Evolutionary conservation across 352 stramenopile species (phyloP).

Genomic region (Pythium chondricola): DNA sequence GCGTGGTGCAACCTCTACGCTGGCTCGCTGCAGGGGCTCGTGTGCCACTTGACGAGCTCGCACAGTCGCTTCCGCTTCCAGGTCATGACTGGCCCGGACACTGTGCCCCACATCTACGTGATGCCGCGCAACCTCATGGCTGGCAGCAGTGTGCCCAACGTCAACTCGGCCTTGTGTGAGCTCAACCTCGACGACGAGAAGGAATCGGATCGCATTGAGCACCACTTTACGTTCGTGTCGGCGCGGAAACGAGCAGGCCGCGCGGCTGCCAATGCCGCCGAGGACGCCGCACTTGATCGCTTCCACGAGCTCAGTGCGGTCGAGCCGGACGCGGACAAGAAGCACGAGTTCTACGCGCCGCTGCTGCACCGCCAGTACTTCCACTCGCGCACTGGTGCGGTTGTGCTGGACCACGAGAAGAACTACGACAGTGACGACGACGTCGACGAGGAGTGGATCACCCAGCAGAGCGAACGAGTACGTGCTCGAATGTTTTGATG

Average conservation of each 20-base stretch:
- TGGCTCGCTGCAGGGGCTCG: conserved; percentile 59
- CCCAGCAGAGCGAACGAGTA: conserved; percentile 78
- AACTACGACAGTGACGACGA: conserved; percentile 86
- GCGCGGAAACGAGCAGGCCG: conserved; percentile 7
- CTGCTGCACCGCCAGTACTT: conserved; percentile 85
- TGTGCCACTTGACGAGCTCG: conserved; percentile 69
- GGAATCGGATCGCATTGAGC: conserved; percentile 47
- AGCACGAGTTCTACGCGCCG: conserved; percentile 63
- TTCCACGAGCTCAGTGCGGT: conserved; percentile 77
- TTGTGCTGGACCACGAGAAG: conserved; percentile 79
- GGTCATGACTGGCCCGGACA: conserved; percentile 67
- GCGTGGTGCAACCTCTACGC: conserved; percentile 82
- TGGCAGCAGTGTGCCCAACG: neutral
- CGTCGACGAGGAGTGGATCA: conserved; percentile 86
- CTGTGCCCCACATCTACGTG: conserved; percentile 80
- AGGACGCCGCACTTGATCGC: conserved; percentile 30
- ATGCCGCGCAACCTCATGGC: conserved; percentile 28
- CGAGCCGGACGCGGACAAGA: conserved; percentile 49
- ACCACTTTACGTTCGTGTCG: conserved; percentile 63
- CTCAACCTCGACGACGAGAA: conserved; percentile 43
- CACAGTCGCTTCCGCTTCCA: conserved; percentile 80
- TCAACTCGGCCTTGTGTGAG: conserved; percentile 41
- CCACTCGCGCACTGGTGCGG: conserved; percentile 76
- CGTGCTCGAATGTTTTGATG: neutral
- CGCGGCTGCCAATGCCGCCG: neutral